phyloP scores from a whole-genome alignment of 2,329 filamentous ascomycete genomes.

The Penicillium janthinellum region DNA sequence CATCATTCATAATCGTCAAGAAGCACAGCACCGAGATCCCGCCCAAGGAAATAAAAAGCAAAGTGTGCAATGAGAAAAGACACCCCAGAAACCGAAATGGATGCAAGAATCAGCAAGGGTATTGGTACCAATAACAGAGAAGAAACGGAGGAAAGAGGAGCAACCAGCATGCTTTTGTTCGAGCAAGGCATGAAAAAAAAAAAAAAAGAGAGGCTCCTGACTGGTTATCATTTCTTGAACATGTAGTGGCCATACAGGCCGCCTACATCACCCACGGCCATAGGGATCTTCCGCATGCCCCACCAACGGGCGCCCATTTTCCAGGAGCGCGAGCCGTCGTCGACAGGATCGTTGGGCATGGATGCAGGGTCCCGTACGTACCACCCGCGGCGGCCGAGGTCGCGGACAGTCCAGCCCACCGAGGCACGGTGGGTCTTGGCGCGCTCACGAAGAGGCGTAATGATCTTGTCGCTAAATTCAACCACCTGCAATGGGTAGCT shows the following conservation, averaged over 20 bases:
- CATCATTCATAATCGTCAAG: slow-evolving; percentile 28
- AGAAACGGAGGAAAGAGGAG: slow-evolving; percentile 8
- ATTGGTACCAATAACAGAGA: slow-evolving; percentile 19
- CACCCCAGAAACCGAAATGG: slow-evolving; percentile 4
- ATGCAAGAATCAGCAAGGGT: slow-evolving; percentile 21
- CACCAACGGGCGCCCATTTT: slow-evolving; percentile 84
- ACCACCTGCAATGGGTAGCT: slow-evolving; percentile 74
- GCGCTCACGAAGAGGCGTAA: slow-evolving; percentile 65
- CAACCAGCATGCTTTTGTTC: slow-evolving; percentile 16
- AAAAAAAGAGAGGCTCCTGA: slow-evolving; percentile 12
- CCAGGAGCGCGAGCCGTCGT: slow-evolving; percentile 67
- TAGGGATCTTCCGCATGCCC: slow-evolving; percentile 73
- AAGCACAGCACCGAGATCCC: slow-evolving; percentile 9
- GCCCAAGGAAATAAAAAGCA: slow-evolving; percentile 7
- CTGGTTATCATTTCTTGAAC: slow-evolving; percentile 52
- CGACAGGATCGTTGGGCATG: slow-evolving; percentile 38
- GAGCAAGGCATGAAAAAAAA: slow-evolving; percentile 11
- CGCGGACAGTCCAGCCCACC: slow-evolving; percentile 71
- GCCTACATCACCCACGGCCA: slow-evolving; percentile 58
- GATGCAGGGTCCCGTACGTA: slow-evolving; percentile 54
- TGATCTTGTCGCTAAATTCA: slow-evolving; percentile 71
- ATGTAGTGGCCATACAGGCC: slow-evolving; percentile 63
- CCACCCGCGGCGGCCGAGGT: slow-evolving; percentile 69
- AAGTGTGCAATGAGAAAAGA: background rate
- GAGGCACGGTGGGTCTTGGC: slow-evolving; percentile 55